These are phyloP conservation scores for Anaeromyces robustus DNA, from an alignment of 192 early-diverging fungal genomes.

Conservation along the genomic window DNA sequence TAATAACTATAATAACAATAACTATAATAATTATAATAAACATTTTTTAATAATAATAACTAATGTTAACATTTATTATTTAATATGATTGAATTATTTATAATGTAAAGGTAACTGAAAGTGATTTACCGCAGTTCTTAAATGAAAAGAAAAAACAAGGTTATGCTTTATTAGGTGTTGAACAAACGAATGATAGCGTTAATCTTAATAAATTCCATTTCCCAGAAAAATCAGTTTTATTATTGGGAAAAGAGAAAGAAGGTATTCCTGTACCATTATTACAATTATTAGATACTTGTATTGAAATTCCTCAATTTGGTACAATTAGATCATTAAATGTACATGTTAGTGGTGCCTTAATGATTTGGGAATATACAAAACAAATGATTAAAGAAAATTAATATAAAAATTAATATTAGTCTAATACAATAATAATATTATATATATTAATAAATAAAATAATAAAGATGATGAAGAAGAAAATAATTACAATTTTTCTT, in stretches of 20 bases:
- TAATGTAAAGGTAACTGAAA: constrained; percentile 9
- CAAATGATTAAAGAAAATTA: constrained; percentile 4
- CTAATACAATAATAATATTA: too few relatives aligned
- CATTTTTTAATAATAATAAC: too few relatives aligned
- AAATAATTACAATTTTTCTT: too few relatives aligned
- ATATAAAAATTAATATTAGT: too few relatives aligned
- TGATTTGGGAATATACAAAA: constrained; percentile 37
- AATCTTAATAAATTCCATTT: constrained; percentile 29
- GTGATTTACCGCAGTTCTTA: constrained; percentile 19
- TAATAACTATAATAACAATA: too few relatives aligned
- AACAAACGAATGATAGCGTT: constrained; percentile 39
- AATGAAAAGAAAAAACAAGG: constrained; percentile 25
- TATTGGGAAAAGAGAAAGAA: constrained; percentile 33
- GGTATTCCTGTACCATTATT: constrained; percentile 37
- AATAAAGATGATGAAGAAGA: too few relatives aligned
- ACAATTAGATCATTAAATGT: constrained; percentile 37
- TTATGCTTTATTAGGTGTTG: constrained; percentile 33
- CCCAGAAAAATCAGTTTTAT: constrained; percentile 27
- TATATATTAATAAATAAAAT: background rate
- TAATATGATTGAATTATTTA: too few relatives aligned
- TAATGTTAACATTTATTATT: too few relatives aligned
- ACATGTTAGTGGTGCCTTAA: constrained; percentile 37
- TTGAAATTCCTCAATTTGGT: constrained; percentile 48
- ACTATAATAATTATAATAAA: too few relatives aligned
- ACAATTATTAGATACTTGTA: constrained; percentile 25